phyloP scores from a whole-genome alignment of 108 stramenopile species.

The Cyclotella baltica region DNA sequence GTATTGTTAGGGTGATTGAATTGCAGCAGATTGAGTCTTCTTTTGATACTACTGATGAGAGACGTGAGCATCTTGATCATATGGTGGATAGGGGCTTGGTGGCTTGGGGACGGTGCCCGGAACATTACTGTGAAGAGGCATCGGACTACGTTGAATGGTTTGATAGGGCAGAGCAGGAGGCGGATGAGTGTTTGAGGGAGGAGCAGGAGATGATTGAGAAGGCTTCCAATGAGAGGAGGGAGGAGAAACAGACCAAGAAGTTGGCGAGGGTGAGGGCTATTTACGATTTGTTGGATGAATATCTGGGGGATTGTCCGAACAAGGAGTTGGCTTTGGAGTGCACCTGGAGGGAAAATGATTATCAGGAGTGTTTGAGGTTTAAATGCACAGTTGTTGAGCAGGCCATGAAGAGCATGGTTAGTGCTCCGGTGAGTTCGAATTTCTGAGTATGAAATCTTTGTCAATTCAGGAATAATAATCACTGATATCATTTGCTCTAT shows the following conservation, averaged over 20 bases:
- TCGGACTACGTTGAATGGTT: constrained; percentile 28
- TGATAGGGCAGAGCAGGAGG: constrained; percentile 46
- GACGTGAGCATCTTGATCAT: constrained; percentile 20
- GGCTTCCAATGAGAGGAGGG: constrained; percentile 25
- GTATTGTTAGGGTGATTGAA: constrained; percentile 30
- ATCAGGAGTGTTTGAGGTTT: constrained; percentile 37
- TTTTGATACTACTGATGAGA: constrained; percentile 28
- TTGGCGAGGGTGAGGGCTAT: constrained; percentile 28
- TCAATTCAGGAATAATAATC: neutral
- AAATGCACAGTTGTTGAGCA: constrained; percentile 40
- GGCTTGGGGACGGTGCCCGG: constrained; percentile 12
- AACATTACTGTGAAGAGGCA: constrained; percentile 38
- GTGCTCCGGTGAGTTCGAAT: constrained; percentile 38
- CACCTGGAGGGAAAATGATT: constrained; percentile 41
- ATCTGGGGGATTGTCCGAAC: constrained; percentile 40
- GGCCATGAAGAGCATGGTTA: constrained; percentile 24
- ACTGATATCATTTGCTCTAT: neutral
- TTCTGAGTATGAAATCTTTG: constrained; percentile 12
- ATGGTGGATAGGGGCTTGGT: constrained; percentile 18
- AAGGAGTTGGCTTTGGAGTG: constrained; percentile 50
- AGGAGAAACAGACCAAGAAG: constrained; percentile 40
- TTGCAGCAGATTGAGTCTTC: constrained; percentile 51
- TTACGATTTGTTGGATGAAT: constrained; percentile 30
- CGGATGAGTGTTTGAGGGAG: constrained; percentile 21
- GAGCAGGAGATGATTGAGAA: constrained; percentile 15